Base-by-base conservation (phyloP, 495 filamentous ascomycete genomes). In the Pseudoneurospora amorphoporcata region DNA sequence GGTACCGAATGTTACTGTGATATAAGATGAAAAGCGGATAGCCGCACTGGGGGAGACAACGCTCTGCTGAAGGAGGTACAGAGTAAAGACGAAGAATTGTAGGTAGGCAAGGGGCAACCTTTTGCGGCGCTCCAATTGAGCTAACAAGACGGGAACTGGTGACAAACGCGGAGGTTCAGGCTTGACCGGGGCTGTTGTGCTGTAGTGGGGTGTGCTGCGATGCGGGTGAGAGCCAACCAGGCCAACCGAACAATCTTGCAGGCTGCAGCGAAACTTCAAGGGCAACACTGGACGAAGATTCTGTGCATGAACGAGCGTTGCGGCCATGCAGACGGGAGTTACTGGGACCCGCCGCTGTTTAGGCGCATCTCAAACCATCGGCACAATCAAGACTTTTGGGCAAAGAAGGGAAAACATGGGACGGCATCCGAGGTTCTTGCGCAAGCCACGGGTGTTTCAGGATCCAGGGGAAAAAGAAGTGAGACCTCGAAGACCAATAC, bases 261-360 rank as follows among this genome's bases (percentile, higher is more conserved):
- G 53, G 29, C 53, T 65, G 14, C 53, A 35, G 53, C 53, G 53
- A 65, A 35, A 65, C 29, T 65, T 65, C 2, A 7, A 72, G 14
- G 39, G 70, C 72, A 75, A 69, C 69, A 73, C 72, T 68, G 61
- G 73, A 70, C 73, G 77, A 79, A 72, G 75, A 76, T 75, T 71
- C 78, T 72, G 69, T 78, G 77, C 77, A 80, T 79, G 76, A 78
- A 80, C 76, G 76, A 78, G 70, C 69, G 68, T 40, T 37, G 58
- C 71, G 38, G 70, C 72, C 39, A 71, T 72, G 73, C 72, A 69
- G 8, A n/a, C n/a, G n/a, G n/a, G n/a, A 65, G 53, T 35, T 65
- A 65, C 53, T 61, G 29, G 29, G 29, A 61, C 53, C 53, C 19
- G 29, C 53, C 23, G 53, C 53, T 65, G 53, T 35, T 35, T 65